Evolutionary conservation across 352 stramenopile species (phyloP), one percentile per base, ranked within the genome.

Genomic region (Plasmopara halstedii): DNA sequence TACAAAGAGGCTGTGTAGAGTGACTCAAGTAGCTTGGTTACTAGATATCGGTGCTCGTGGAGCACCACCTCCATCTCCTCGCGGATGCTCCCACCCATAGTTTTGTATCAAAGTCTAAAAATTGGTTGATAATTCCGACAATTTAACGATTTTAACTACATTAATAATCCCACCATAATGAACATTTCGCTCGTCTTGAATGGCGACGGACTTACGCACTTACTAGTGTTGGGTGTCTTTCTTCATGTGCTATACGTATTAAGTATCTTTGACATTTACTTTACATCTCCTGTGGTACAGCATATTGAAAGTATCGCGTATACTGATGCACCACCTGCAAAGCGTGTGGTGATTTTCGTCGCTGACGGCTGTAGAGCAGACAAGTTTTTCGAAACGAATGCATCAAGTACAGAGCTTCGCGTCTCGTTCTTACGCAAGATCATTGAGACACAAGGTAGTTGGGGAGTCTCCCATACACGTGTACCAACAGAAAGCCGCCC

Each of bases 191-290:
- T n/a, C n/a, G n/a, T n/a, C n/a, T n/a, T 20, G 6, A 23, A 25
- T 3, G 46, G 35, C n/a, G 45, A 37, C 8, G 60, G 63, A 2
- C 35, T 67, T 18, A 34, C 60, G 25, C 39, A 20, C 33, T 56
- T 90, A 29, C 63, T 90, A 25, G 34, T 86, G 50, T 67, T 91
- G 22, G 79, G 79, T 50, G 77, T 89, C 34, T 36, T 72, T 40
- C 88, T 94, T 65, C 82, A 94, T 57, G 70, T 64, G 18, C 52
- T 85, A 37, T 94, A 94, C 70, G 76, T 94, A 49, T 62, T 90
- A 19, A 94, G 82, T 51, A 91, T 94, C 68, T 91, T 94, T 52
- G 82, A 94, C 63, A 91, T 94, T 44, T 94, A 94, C 79, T 94
- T 94, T 64, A 89, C 75, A 50, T 90, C 79, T 7, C 82, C 79